A percentile compares a stretch with the other conserved stretches of the same genome.
Evolutionary conservation across 129 eudicot species (phyloP).

Genomic region (Flaveria bidentis): DNA sequence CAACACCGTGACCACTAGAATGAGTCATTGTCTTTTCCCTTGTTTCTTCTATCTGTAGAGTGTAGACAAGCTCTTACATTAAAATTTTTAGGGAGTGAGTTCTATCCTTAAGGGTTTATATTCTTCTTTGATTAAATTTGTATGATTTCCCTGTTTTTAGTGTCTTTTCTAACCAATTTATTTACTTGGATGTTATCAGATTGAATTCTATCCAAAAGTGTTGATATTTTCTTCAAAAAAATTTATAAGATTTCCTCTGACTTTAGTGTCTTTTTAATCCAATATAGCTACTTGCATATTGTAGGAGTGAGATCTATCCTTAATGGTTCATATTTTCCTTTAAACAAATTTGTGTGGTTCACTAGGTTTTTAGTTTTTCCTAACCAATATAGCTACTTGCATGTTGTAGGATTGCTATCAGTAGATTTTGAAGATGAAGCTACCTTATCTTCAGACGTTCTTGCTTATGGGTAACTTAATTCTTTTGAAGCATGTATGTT

Average conservation of each 20-base stretch:
- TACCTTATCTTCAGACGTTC: slow-evolving; percentile 57
- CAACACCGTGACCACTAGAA: too few relatives aligned
- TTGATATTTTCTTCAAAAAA: too few relatives aligned
- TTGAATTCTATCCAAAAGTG: too few relatives aligned
- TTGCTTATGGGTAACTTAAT: slow-evolving; percentile 62
- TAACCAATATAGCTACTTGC: slow-evolving; percentile 27
- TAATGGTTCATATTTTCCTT: background rate
- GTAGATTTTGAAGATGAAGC: slow-evolving; percentile 65
- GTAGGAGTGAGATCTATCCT: slow-evolving; percentile 37
- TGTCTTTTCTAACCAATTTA: too few relatives aligned
- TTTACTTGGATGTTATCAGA: too few relatives aligned
- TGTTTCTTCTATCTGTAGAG: background rate
- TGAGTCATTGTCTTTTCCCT: background rate
- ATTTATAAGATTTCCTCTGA: background rate
- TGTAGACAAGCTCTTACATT: background rate
- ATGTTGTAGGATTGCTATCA: slow-evolving; percentile 61
- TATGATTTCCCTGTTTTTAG: slow-evolving; percentile 13
- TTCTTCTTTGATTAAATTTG: background rate
- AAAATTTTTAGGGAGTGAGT: background rate
- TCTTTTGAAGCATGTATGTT: background rate
- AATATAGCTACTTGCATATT: slow-evolving; percentile 26
- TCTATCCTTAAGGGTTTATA: too few relatives aligned
- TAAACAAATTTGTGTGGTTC: slow-evolving; percentile 1
- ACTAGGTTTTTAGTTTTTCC: slow-evolving; percentile 11
- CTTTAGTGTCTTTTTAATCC: slow-evolving; percentile 8